Percentiles rank a stretch among this genome's conserved stretches.
These are phyloP conservation scores for Pharnaceum exiguum DNA, from an alignment of 148 eudicot genomes.

Conservation along the genomic window DNA sequence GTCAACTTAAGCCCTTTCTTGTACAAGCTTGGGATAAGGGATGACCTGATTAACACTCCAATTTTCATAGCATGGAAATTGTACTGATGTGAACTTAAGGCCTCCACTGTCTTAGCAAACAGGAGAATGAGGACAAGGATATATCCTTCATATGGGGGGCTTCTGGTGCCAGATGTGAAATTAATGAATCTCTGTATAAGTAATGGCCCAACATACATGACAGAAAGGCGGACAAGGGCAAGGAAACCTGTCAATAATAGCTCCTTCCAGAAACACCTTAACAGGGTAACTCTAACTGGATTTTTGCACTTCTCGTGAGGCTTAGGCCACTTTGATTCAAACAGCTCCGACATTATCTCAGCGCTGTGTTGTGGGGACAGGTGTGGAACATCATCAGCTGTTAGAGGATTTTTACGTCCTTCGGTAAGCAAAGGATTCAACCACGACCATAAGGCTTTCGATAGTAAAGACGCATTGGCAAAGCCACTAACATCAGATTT, in stretches of 20 bases:
- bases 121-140: slow-evolving; percentile 77
- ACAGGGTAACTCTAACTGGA: slow-evolving; percentile 52
- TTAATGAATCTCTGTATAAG: slow-evolving; percentile 92
- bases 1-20: slow-evolving; percentile 80
- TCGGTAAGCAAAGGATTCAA: slow-evolving; percentile 74
- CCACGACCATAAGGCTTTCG: slow-evolving; percentile 93
- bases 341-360: slow-evolving; percentile 61
- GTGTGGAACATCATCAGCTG: slow-evolving; percentile 83
- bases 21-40: slow-evolving; percentile 85
- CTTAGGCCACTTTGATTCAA: slow-evolving; percentile 79
- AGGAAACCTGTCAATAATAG: slow-evolving; percentile 76
- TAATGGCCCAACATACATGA: slow-evolving; percentile 91
- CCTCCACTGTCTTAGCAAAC: slow-evolving; percentile 76
- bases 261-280: slow-evolving; percentile 82
- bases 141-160: slow-evolving; percentile 73
- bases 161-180: slow-evolving; percentile 65
- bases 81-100: slow-evolving; percentile 74
- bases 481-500: slow-evolving; percentile 44
- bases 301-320: slow-evolving; percentile 55
- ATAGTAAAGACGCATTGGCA: slow-evolving; percentile 60
- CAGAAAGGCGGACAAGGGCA: slow-evolving; percentile 66
- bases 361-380: slow-evolving; percentile 86
- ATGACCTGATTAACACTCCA: slow-evolving; percentile 89
- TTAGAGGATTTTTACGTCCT: slow-evolving; percentile 91
- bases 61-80: slow-evolving; percentile 77